These are phyloP conservation scores for Phialocephala sp. DNA, from an alignment of 2,329 filamentous ascomycete genomes.

Conservation along the genomic window DNA sequence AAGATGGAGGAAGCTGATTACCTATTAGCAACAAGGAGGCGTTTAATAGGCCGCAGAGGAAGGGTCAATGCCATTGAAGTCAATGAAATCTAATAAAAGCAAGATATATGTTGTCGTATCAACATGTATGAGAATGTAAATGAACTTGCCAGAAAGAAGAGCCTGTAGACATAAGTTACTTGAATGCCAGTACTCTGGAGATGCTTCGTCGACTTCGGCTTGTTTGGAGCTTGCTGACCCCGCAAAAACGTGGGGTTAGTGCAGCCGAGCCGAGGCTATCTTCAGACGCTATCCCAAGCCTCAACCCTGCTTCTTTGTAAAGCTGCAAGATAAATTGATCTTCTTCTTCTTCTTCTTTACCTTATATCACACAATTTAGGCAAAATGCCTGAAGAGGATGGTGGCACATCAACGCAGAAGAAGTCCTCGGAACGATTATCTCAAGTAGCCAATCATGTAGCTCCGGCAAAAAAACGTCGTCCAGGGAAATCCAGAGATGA, in stretches of 20 bases:
- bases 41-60: constrained; percentile 47
- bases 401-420: constrained; percentile 20
- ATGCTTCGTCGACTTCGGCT: not conserved
- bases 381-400: constrained; percentile 26
- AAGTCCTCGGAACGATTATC: constrained; percentile 44
- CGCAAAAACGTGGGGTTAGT: constrained; percentile 18
- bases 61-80: constrained; percentile 12
- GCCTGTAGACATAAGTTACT: no score
- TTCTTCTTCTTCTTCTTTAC: not conserved
- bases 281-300: not conserved
- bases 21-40: constrained; percentile 60
- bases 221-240: constrained; percentile 5
- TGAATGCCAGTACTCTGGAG: no score
- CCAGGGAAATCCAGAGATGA: constrained; percentile 44
- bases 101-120: not conserved
- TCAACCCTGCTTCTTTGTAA: not conserved
- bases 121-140: not conserved
- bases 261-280: constrained; percentile 20
- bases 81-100: constrained; percentile 3
- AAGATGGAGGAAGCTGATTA: constrained; percentile 32
- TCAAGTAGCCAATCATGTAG: constrained; percentile 41
- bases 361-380: not conserved
- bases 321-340: not conserved
- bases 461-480: constrained; percentile 39
- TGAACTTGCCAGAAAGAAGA: no score